These are phyloP conservation scores for Nannochloris sp. DNA, from an alignment of 139 green algal species.

Conservation along the genomic window DNA sequence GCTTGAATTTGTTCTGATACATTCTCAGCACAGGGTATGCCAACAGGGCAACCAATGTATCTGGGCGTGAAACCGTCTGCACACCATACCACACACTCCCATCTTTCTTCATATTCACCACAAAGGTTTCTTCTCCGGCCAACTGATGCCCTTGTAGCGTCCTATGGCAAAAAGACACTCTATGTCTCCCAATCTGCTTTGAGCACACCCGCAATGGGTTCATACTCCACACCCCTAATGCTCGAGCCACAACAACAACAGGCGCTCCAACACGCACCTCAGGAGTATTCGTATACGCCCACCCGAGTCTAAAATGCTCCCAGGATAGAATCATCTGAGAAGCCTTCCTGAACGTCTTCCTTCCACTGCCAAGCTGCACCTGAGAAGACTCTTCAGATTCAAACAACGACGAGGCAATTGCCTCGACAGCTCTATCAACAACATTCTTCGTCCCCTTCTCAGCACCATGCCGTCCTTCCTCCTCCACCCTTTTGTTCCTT, in stretches of 20 bases:
- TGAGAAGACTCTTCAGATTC: conserved; percentile 6
- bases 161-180: conserved; percentile 19
- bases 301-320: conserved; percentile 25
- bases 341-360: conserved; percentile 3
- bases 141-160: conserved; percentile 28
- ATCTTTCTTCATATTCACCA: conserved; percentile 23
- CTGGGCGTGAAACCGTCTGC: conserved; percentile 24
- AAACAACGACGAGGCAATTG: too few species aligned
- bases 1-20: conserved; percentile 25
- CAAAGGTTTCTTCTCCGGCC: conserved; percentile 24
- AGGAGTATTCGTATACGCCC: conserved; percentile 16
- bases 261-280: background rate
- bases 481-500: too few species aligned
- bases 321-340: conserved; percentile 11
- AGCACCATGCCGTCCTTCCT: too few species aligned
- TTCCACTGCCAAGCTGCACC: conserved; percentile 14
- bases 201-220: conserved; percentile 21
- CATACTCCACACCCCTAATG: conserved; percentile 23
- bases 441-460: too few species aligned
- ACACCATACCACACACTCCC: conserved; percentile 26
- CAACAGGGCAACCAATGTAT: conserved; percentile 9
- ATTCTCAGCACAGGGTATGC: conserved; percentile 17
- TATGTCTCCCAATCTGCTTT: background rate
- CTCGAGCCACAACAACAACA: conserved; percentile 23
- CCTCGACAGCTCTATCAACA: too few species aligned